Conservation (phyloP, 2,329 filamentous ascomycete species). For the Lomentospora prolificans region DNA sequence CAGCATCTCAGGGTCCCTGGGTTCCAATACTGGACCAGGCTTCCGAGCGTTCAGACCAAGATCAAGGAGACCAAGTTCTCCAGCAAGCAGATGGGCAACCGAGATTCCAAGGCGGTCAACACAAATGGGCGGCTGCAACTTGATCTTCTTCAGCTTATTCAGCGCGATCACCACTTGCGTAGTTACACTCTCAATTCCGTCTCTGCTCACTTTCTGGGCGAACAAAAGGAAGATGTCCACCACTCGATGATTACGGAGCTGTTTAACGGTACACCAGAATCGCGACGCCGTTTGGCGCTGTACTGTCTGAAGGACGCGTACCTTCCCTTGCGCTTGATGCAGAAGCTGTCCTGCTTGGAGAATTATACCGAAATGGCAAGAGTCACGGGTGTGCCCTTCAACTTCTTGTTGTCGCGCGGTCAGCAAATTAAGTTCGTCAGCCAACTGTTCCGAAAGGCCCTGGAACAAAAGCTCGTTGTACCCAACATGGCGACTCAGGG, state of each 20-base stretch:
- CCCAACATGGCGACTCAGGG: conserved; percentile 68
- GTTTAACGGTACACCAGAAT: conserved; percentile 93
- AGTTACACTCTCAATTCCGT: conserved; percentile 98
- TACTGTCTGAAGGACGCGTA: conserved; percentile 99
- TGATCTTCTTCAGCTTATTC: conserved; percentile 87
- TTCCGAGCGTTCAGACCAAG: conserved; percentile 60
- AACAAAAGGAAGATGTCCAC: conserved; percentile 98
- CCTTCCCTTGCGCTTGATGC: conserved; percentile 85
- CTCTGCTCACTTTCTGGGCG: conserved; percentile 84
- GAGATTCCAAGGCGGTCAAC: conserved; percentile 89
- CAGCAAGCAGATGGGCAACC: conserved; percentile 96
- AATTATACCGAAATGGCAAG: conserved; percentile 99
- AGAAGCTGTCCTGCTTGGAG: conserved; percentile 95
- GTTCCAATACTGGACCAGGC: conserved; percentile 82
- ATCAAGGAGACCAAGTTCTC: conserved; percentile 78
- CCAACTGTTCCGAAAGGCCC: conserved; percentile 88
- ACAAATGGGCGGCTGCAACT: conserved; percentile 89
- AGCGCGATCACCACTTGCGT: conserved; percentile 87
- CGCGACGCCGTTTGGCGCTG: conserved; percentile 76
- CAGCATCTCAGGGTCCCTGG: conserved; percentile 67
- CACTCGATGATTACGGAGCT: conserved; percentile 99
- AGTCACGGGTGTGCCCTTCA: conserved; percentile 97
- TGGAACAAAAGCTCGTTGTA: conserved; percentile 88
- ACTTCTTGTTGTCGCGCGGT: conserved; percentile 79
- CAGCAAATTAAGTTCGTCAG: conserved; percentile 98